These are phyloP conservation scores for Skeletonema tropicum DNA, from an alignment of 108 stramenopile genomes.

Conservation along the genomic window DNA sequence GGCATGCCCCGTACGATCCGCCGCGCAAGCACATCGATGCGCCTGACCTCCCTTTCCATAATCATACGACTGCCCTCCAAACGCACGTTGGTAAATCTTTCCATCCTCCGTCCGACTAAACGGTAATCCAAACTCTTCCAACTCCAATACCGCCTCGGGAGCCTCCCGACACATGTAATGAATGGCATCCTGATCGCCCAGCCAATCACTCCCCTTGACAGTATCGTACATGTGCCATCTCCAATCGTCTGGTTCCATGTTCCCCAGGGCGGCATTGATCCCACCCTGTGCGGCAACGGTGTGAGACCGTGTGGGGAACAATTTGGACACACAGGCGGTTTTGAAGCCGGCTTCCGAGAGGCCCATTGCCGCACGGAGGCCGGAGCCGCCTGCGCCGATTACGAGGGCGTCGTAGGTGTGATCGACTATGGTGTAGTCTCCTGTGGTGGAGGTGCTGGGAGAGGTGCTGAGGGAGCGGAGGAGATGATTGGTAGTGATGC, in stretches of 20 bases:
- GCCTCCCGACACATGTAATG: slow-evolving; percentile 99
- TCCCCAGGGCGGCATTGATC: slow-evolving; percentile 99
- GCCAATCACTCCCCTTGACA: slow-evolving; percentile 99
- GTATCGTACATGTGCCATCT: slow-evolving; percentile 99
- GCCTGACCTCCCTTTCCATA: slow-evolving; percentile 99
- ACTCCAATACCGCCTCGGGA: slow-evolving; percentile 94
- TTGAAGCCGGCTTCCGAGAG: slow-evolving; percentile 97
- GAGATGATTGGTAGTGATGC: not conserved
- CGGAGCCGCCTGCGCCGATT: slow-evolving; percentile 98
- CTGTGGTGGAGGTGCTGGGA: slow-evolving; percentile 52
- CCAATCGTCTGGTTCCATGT: slow-evolving; percentile 93
- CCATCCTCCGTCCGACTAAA: slow-evolving; percentile 97
- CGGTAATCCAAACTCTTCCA: slow-evolving; percentile 95
- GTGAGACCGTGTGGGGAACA: slow-evolving; percentile 98
- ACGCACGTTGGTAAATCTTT: slow-evolving; percentile 99
- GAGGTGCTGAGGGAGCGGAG: slow-evolving; percentile 5
- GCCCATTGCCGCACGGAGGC: slow-evolving; percentile 99
- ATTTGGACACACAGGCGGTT: slow-evolving; percentile 99
- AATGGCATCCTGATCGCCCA: slow-evolving; percentile 99
- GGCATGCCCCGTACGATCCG: slow-evolving; percentile 99
- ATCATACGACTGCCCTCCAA: slow-evolving; percentile 96
- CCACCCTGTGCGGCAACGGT: slow-evolving; percentile 99
- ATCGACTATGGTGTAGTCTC: slow-evolving; percentile 93
- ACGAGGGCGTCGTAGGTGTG: slow-evolving; percentile 99
- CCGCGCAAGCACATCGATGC: slow-evolving; percentile 95